phyloP scores from a whole-genome alignment of 2,329 filamentous ascomycete genomes.

The Hymenoscyphus albidus region DNA sequence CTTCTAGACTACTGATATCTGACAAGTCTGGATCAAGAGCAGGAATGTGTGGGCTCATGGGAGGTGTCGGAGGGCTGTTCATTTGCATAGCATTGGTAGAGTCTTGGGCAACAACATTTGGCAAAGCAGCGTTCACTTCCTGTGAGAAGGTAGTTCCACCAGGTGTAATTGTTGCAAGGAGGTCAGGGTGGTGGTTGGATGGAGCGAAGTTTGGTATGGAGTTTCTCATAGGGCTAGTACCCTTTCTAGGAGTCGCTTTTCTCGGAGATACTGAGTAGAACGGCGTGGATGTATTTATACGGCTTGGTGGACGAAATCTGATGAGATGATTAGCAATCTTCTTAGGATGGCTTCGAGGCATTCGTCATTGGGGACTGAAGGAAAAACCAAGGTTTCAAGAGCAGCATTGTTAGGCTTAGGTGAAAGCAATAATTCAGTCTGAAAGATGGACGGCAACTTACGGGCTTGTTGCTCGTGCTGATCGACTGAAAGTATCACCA shows the following conservation, averaged over 20 bases:
- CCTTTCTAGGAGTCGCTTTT: neutral
- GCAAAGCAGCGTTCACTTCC: neutral
- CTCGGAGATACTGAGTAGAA: neutral
- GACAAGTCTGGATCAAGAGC: neutral
- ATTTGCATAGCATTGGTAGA: neutral
- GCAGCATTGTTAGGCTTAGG: neutral
- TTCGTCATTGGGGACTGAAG: neutral
- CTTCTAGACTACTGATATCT: neutral
- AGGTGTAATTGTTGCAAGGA: slow-evolving; percentile 5
- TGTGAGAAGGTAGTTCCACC: neutral
- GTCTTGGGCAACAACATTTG: neutral
- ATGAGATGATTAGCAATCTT: neutral
- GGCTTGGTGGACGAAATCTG: neutral
- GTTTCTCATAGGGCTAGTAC: neutral
- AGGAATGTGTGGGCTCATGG: neutral
- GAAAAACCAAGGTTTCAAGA: neutral
- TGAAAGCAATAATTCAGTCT: neutral
- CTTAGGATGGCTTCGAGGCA: neutral
- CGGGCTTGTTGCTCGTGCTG: neutral
- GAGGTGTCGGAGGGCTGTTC: neutral
- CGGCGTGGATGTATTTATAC: neutral
- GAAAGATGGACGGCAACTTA: neutral
- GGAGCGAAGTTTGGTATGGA: slow-evolving; percentile 3
- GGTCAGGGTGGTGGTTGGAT: slow-evolving; percentile 12
- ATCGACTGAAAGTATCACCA: neutral